Evolutionary conservation across 306 rosid genomes (phyloP).

Genomic region (Quercus wislizeni): DNA sequence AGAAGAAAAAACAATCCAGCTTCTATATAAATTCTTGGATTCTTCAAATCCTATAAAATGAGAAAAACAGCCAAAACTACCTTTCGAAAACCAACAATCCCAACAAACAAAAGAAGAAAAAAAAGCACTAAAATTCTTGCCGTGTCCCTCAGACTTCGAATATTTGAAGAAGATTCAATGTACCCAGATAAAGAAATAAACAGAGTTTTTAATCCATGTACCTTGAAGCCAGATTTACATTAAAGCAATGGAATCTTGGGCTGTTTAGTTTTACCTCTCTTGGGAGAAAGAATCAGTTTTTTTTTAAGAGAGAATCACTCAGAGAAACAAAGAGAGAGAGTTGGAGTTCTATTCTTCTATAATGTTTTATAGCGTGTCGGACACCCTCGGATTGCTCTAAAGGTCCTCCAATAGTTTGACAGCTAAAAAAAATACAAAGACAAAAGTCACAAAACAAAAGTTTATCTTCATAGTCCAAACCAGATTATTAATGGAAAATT

Average conservation of each 20-base stretch:
- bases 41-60: slow-evolving; percentile 11
- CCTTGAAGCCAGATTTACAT: slow-evolving; percentile 11
- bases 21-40: not conserved
- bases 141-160: slow-evolving; percentile 30
- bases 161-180: slow-evolving; percentile 25
- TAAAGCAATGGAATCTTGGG: slow-evolving; percentile 4
- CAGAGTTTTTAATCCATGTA: not conserved
- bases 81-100: slow-evolving; percentile 19
- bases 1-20: not conserved
- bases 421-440: not conserved
- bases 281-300: not conserved
- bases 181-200: not conserved
- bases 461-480: too few species aligned
- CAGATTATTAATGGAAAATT: too few species aligned
- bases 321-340: slow-evolving; percentile 6
- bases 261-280: not conserved
- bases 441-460: too few species aligned
- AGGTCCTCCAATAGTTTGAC: slow-evolving; percentile 26
- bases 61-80: slow-evolving; percentile 1
- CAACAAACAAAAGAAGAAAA: slow-evolving; percentile 9
- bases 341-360: slow-evolving; percentile 11
- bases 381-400: slow-evolving; percentile 23
- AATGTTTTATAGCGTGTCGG: not conserved
- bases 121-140: slow-evolving; percentile 16
- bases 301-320: not conserved